Evolutionary conservation across 108 stramenopile species (phyloP).

Genomic region (Conticribra weissflogii): DNA sequence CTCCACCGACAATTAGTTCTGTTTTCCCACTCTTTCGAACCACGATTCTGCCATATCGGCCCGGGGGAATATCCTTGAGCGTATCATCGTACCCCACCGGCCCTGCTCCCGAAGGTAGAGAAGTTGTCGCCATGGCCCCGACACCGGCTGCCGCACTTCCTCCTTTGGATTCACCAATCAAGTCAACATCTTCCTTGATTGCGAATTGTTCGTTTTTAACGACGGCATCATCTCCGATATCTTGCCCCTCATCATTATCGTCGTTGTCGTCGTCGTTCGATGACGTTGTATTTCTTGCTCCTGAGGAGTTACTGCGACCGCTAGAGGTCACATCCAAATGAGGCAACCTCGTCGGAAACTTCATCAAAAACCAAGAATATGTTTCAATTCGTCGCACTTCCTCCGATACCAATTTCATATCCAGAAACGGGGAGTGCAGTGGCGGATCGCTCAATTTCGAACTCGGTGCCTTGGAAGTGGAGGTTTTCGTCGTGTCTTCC

Average conservation of each 20-base stretch:
- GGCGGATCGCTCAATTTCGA: slow-evolving; percentile 37
- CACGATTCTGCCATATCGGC: slow-evolving; percentile 74
- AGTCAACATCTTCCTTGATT: too few species aligned
- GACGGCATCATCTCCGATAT: too few species aligned
- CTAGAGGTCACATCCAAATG: slow-evolving; percentile 33
- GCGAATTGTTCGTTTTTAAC: too few species aligned
- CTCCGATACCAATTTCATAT: slow-evolving; percentile 17
- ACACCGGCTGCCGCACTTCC: neutral
- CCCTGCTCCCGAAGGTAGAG: slow-evolving; percentile 6
- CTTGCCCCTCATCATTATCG: too few species aligned
- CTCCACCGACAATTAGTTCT: slow-evolving; percentile 68
- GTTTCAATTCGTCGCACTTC: slow-evolving; percentile 15
- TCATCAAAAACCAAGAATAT: slow-evolving; percentile 53
- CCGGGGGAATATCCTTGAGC: slow-evolving; percentile 56
- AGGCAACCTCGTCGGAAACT: slow-evolving; percentile 53
- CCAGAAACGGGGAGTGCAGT: slow-evolving; percentile 51
- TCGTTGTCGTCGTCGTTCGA: neutral
- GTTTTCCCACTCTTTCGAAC: slow-evolving; percentile 86
- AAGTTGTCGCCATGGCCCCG: neutral
- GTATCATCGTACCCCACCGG: slow-evolving; percentile 71
- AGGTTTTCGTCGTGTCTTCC: neutral
- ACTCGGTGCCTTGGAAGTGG: too few species aligned
- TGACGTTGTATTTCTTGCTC: neutral
- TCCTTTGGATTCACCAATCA: too few species aligned
- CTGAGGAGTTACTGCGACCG: slow-evolving; percentile 4